phyloP scores from a whole-genome alignment of 441 rosid genomes.

The Iberis amara region DNA sequence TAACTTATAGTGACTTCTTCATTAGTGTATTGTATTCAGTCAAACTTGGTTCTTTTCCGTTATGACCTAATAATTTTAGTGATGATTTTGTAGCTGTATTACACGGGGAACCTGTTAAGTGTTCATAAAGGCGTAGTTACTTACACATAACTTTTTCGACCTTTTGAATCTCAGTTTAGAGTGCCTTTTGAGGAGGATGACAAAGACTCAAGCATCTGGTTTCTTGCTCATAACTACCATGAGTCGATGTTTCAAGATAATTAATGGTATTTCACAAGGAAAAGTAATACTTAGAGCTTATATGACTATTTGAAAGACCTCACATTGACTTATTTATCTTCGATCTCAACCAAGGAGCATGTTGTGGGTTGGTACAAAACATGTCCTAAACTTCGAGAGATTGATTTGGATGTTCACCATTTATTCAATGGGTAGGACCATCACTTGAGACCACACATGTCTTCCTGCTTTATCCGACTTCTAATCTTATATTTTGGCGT shows the following conservation, averaged over 20 bases:
- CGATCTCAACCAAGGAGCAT: conserved; percentile 56
- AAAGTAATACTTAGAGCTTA: not conserved
- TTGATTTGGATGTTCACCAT: conserved; percentile 50
- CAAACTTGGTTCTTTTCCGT: no score
- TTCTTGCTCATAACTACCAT: conserved; percentile 82
- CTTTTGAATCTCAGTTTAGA: conserved; percentile 25
- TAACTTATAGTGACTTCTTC: no score
- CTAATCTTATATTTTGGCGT: conserved; percentile 12
- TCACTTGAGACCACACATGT: no score
- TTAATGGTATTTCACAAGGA: conserved; percentile 39
- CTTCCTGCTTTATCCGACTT: not conserved
- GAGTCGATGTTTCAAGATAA: conserved; percentile 83
- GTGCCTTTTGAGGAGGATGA: conserved; percentile 93
- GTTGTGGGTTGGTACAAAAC: conserved; percentile 75
- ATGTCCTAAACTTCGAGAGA: conserved; percentile 55
- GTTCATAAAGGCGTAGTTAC: not conserved
- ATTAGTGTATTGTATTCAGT: no score
- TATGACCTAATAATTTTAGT: no score
- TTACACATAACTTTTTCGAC: not conserved
- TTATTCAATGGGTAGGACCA: conserved; percentile 39
- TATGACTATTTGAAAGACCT: not conserved
- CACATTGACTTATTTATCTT: not conserved
- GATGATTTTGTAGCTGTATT: no score
- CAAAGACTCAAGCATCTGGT: conserved; percentile 77
- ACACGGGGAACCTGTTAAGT: no score